These are phyloP conservation scores for Catunica adiposa DNA, from an alignment of 2,329 filamentous ascomycete genomes.

Conservation along the genomic window DNA sequence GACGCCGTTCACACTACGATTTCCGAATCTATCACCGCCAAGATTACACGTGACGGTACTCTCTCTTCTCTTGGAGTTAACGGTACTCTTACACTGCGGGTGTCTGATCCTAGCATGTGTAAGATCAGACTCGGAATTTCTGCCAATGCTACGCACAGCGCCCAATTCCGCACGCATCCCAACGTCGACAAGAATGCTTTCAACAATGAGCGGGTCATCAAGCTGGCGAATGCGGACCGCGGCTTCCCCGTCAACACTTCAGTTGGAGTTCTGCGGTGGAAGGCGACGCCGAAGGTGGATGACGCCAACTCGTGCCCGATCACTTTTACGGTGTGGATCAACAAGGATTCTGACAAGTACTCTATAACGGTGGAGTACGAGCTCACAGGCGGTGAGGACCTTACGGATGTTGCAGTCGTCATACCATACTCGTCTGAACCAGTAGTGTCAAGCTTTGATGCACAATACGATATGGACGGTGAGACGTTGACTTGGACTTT, in stretches of 20 bases:
- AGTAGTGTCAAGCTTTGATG: constrained; percentile 80
- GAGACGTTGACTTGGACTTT: constrained; percentile 91
- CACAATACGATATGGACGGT: constrained; percentile 81
- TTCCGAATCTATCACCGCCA: constrained; percentile 78
- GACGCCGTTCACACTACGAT: constrained; percentile 80
- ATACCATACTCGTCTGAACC: constrained; percentile 85
- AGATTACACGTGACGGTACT: constrained; percentile 72
- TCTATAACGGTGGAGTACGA: constrained; percentile 95
- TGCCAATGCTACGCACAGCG: constrained; percentile 62
- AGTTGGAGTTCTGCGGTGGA: constrained; percentile 87
- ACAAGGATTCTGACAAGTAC: constrained; percentile 68
- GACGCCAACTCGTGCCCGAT: constrained; percentile 73
- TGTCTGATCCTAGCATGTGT: constrained; percentile 73
- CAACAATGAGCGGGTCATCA: constrained; percentile 65
- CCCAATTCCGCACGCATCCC: constrained; percentile 86
- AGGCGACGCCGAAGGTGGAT: constrained; percentile 64
- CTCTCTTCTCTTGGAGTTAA: constrained; percentile 77
- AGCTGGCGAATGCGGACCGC: constrained; percentile 73
- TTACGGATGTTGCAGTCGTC: constrained; percentile 71
- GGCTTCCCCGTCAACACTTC: constrained; percentile 91
- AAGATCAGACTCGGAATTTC: constrained; percentile 77
- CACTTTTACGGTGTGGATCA: constrained; percentile 95
- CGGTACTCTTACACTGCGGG: constrained; percentile 80
- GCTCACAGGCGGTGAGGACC: constrained; percentile 58
- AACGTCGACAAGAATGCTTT: constrained; percentile 88